Conservation (phyloP, 2,329 filamentous ascomycete species). For the Chrysosporium queenslandicum region DNA sequence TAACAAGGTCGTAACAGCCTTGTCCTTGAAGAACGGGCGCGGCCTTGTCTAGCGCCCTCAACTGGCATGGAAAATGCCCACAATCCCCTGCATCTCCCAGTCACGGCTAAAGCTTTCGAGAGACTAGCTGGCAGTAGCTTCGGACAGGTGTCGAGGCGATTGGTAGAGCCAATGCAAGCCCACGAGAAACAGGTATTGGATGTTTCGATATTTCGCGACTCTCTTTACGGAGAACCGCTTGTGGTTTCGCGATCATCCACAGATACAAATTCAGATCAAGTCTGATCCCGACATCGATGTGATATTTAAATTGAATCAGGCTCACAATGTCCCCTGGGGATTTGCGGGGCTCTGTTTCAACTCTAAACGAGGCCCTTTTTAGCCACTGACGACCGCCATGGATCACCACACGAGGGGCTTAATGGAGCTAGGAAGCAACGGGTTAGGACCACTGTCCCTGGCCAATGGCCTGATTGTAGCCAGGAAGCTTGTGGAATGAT, state of each 20-base stretch:
- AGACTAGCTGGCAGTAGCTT: background rate
- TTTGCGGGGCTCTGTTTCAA: constrained; percentile 11
- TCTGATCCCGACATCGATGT: too few species aligned
- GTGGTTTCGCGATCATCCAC: too few species aligned
- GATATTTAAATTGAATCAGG: background rate
- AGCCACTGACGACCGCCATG: background rate
- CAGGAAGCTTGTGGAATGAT: background rate
- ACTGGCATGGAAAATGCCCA: background rate
- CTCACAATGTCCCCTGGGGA: background rate
- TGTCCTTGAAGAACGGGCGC: background rate
- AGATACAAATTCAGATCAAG: too few species aligned
- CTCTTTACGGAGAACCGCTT: too few species aligned
- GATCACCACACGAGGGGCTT: background rate
- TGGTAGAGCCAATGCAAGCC: too few species aligned
- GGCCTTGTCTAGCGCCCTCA: background rate
- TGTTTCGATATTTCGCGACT: too few species aligned
- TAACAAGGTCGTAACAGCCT: background rate
- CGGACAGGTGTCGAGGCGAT: too few species aligned
- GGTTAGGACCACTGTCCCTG: background rate
- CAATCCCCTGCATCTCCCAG: background rate
- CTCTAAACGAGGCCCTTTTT: constrained; percentile 1
- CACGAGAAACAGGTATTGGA: too few species aligned
- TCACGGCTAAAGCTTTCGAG: background rate
- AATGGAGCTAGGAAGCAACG: constrained; percentile 4
- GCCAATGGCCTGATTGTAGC: background rate